These are phyloP conservation scores for Phaeosphaeriaceae sp. DNA, from an alignment of 2,329 filamentous ascomycete species.

Conservation along the genomic window DNA sequence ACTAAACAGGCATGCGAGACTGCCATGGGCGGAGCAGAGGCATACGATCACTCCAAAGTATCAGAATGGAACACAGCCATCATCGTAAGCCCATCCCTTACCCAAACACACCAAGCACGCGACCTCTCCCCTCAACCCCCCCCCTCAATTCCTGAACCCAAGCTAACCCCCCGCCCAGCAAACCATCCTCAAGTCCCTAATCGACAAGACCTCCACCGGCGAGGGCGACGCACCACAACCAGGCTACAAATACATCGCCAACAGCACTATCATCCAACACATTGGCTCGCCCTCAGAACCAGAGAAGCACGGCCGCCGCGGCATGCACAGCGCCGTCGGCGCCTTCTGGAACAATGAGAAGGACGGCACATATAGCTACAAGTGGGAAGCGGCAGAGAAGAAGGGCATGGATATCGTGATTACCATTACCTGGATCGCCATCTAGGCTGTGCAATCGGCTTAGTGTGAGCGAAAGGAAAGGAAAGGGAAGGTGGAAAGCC, in stretches of 20 bases:
- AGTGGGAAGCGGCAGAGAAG: slow-evolving; percentile 69
- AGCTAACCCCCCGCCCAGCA: slow-evolving; percentile 61
- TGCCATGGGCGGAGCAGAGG: slow-evolving; percentile 74
- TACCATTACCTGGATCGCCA: slow-evolving; percentile 73
- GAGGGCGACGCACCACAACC: slow-evolving; percentile 60
- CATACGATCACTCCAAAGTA: slow-evolving; percentile 87
- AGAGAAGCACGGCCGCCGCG: slow-evolving; percentile 78
- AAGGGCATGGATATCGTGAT: slow-evolving; percentile 62
- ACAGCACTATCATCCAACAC: slow-evolving; percentile 98
- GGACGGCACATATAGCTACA: slow-evolving; percentile 89
- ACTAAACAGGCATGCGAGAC: slow-evolving; percentile 75
- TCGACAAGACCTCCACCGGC: slow-evolving; percentile 72
- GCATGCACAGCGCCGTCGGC: slow-evolving; percentile 86
- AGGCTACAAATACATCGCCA: slow-evolving; percentile 91
- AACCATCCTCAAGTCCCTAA: slow-evolving; percentile 76
- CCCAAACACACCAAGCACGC: slow-evolving; percentile 4
- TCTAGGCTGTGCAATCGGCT: slow-evolving; percentile 30
- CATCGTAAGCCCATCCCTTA: slow-evolving; percentile 68
- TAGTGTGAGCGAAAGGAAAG: not conserved
- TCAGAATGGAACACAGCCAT: slow-evolving; percentile 90
- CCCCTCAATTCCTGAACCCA: slow-evolving; percentile 45
- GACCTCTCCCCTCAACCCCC: slow-evolving; percentile 4
- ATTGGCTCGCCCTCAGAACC: slow-evolving; percentile 55
- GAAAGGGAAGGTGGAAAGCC: not conserved
- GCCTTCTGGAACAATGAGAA: slow-evolving; percentile 92